A percentile compares a stretch with the other conserved stretches of the same genome.
Conservation (phyloP, 75 land plant genomes). For the Pinus albicaulis region DNA sequence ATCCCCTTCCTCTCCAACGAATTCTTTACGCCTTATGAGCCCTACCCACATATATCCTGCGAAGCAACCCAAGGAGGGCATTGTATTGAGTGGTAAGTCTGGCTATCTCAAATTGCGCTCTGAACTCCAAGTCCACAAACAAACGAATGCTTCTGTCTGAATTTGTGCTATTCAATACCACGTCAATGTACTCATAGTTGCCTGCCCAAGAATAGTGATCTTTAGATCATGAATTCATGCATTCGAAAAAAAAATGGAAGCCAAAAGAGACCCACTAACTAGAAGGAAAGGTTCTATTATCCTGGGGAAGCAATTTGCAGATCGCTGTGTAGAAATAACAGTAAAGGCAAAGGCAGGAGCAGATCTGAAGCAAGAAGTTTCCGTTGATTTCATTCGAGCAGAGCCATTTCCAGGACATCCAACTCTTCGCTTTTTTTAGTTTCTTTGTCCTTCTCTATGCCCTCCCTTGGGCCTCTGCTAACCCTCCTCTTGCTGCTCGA, state of each 20-base stretch:
- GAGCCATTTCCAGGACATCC: too few species aligned
- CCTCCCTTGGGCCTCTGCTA: too few species aligned
- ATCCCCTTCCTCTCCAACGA: too few species aligned
- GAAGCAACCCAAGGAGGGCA: not conserved
- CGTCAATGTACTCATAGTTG: conserved; percentile 15
- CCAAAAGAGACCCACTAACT: not conserved
- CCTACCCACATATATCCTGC: conserved; percentile 5
- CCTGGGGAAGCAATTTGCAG: conserved; percentile 22
- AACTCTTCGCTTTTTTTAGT: too few species aligned
- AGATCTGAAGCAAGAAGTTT: too few species aligned
- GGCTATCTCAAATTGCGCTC: conserved; percentile 18
- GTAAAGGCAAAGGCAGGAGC: too few species aligned
- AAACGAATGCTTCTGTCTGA: not conserved
- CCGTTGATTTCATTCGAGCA: too few species aligned
- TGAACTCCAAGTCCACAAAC: conserved; percentile 16
- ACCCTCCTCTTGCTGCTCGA: too few species aligned
- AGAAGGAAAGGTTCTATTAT: conserved; percentile 13
- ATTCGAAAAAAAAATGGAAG: too few species aligned
- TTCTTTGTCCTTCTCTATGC: too few species aligned
- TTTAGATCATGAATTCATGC: not conserved
- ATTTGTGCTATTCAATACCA: not conserved
- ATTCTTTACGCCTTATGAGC: too few species aligned
- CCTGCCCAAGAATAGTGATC: conserved; percentile 2
- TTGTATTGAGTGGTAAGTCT: conserved; percentile 2
- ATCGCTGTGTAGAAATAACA: conserved; percentile 38